Evolutionary conservation across 306 rosid genomes (phyloP).

Genomic region (Corylus avellana): DNA sequence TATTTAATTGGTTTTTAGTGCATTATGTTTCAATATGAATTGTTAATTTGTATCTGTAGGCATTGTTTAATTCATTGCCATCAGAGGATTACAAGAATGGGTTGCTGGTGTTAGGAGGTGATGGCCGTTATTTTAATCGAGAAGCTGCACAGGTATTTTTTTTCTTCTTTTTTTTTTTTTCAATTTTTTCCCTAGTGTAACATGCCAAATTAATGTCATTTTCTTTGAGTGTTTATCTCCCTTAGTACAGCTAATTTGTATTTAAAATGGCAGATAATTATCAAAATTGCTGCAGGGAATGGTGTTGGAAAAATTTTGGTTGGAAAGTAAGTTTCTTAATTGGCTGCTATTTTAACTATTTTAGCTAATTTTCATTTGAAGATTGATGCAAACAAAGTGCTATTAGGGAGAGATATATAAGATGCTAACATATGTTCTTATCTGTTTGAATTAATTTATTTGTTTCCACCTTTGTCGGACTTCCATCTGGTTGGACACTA

Average conservation of each 20-base stretch:
- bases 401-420: conserved; percentile 3
- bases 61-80: conserved; percentile 84
- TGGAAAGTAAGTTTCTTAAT: conserved; percentile 71
- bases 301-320: conserved; percentile 92
- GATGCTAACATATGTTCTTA: background rate
- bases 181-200: background rate
- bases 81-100: conserved; percentile 88
- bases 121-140: conserved; percentile 88
- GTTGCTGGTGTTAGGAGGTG: conserved; percentile 87
- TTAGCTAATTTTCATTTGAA: conserved; percentile 13
- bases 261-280: conserved; percentile 64
- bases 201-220: background rate
- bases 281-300: conserved; percentile 94
- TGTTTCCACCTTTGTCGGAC: background rate
- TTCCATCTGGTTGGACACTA: background rate
- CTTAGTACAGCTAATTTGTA: conserved; percentile 14
- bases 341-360: conserved; percentile 14
- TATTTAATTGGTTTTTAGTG: conserved; percentile 15
- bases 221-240: background rate
- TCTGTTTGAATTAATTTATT: background rate
- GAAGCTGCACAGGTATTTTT: conserved; percentile 84
- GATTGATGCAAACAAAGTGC: conserved; percentile 23
- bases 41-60: conserved; percentile 41
- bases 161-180: background rate
- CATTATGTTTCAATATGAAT: conserved; percentile 20